Evolutionary conservation across 176 grass and related monocot genomes (phyloP).

Genomic region (Microstegium vimineum): DNA sequence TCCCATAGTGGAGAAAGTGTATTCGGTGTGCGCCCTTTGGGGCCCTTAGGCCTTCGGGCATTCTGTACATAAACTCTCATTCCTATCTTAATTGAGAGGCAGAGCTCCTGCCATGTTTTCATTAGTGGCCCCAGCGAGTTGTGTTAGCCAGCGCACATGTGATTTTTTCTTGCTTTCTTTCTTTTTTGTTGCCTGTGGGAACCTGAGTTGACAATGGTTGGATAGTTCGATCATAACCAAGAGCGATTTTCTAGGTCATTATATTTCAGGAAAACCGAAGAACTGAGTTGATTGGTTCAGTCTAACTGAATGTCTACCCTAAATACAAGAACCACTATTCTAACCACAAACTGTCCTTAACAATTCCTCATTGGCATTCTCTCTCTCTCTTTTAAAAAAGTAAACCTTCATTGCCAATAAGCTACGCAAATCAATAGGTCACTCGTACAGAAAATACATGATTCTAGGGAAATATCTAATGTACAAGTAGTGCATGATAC

Average conservation of each 20-base stretch:
- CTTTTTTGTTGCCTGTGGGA: not conserved
- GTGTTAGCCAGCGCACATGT: not conserved
- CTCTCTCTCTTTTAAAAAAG: not conserved
- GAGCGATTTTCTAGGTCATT: not conserved
- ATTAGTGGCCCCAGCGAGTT: not conserved
- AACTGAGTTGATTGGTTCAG: not conserved
- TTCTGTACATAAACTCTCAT: no score
- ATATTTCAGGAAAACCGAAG: not conserved
- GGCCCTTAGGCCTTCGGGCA: no score
- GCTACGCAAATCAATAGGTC: not conserved
- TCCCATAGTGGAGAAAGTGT: no score
- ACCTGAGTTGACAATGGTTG: not conserved
- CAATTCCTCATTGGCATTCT: not conserved
- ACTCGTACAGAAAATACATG: not conserved
- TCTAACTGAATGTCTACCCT: not conserved
- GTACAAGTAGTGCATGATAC: conserved; percentile 10
- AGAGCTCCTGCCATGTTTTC: no score
- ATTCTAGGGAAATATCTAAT: not conserved
- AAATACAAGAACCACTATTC: not conserved
- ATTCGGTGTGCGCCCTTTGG: no score
- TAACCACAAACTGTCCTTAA: conserved; percentile 3
- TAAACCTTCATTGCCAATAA: not conserved
- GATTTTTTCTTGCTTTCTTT: not conserved
- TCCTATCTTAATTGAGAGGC: no score
- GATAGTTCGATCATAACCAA: not conserved